Percentiles rank a stretch among this genome's conserved stretches.
Conservation (phyloP, 108 stramenopile genomes). For the Fragilaria crotonensis region DNA sequence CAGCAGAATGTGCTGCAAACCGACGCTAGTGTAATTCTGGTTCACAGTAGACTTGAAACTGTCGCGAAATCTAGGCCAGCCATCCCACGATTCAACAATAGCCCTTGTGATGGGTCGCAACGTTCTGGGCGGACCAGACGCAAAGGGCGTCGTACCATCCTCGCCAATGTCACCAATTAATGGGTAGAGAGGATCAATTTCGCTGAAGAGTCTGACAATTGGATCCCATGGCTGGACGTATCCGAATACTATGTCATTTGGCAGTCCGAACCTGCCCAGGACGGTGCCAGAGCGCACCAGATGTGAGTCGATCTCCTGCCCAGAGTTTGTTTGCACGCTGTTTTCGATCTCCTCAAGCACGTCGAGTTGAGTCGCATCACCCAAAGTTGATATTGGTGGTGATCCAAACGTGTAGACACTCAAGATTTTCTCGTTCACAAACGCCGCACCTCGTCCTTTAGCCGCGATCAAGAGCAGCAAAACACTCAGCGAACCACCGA, state of each 20-base stretch:
- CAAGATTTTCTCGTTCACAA: slow-evolving; percentile 39
- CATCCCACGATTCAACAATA: slow-evolving; percentile 67
- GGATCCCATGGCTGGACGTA: slow-evolving; percentile 86
- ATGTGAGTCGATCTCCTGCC: slow-evolving; percentile 7
- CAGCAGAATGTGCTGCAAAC: slow-evolving; percentile 58
- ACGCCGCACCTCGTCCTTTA: slow-evolving; percentile 38
- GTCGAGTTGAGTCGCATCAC: no score
- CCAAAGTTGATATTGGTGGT: slow-evolving; percentile 48
- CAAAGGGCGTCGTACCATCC: slow-evolving; percentile 63
- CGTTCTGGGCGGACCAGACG: slow-evolving; percentile 64
- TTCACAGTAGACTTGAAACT: slow-evolving; percentile 30
- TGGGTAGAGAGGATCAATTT: slow-evolving; percentile 75
- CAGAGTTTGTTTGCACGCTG: not conserved
- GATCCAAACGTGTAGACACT: slow-evolving; percentile 67
- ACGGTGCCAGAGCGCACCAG: slow-evolving; percentile 47
- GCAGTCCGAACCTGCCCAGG: slow-evolving; percentile 60
- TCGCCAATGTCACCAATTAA: slow-evolving; percentile 72
- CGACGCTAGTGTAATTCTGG: slow-evolving; percentile 48
- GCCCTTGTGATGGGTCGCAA: slow-evolving; percentile 60
- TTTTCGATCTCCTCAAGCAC: not conserved
- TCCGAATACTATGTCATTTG: slow-evolving; percentile 44
- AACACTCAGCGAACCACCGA: slow-evolving; percentile 73
- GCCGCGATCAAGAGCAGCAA: slow-evolving; percentile 47
- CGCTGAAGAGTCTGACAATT: slow-evolving; percentile 53
- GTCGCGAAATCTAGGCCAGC: slow-evolving; percentile 75